phyloP scores from a whole-genome alignment of 2,329 filamentous ascomycete genomes.

The Colletotrichum tropicicola region DNA sequence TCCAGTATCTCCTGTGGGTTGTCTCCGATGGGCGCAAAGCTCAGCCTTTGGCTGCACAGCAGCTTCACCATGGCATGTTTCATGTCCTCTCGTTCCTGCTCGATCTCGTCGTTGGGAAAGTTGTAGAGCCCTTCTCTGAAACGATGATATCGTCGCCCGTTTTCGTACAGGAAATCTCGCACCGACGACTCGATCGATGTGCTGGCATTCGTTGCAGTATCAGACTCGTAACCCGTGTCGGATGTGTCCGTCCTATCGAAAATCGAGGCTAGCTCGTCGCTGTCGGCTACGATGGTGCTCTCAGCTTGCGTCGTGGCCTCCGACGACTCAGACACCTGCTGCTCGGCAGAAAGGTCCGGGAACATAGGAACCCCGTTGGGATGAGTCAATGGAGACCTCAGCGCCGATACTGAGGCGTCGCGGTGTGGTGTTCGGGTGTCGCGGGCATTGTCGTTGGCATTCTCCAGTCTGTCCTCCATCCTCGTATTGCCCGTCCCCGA shows the following conservation, averaged over 20 bases:
- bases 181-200: constrained; percentile 51
- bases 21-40: constrained; percentile 59
- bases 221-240: constrained; percentile 49
- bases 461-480: background rate
- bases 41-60: constrained; percentile 56
- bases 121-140: constrained; percentile 64
- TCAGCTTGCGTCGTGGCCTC: constrained; percentile 48
- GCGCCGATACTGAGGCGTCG: constrained; percentile 22
- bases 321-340: constrained; percentile 46
- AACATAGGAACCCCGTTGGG: constrained; percentile 49
- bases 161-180: constrained; percentile 60
- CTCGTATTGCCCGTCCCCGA: no score
- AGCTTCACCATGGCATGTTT: constrained; percentile 62
- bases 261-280: constrained; percentile 35
- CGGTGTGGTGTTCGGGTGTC: background rate
- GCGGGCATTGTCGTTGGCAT: background rate
- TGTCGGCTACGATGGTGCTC: constrained; percentile 46
- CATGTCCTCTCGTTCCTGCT: constrained; percentile 67
- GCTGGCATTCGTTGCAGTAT: constrained; percentile 44
- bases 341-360: constrained; percentile 42
- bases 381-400: constrained; percentile 44
- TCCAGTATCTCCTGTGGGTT: constrained; percentile 62
- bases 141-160: constrained; percentile 67
- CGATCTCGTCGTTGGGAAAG: constrained; percentile 68
- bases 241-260: constrained; percentile 34